Percentiles rank a stretch among this genome's conserved stretches.
Evolutionary conservation across 208 protist genomes (phyloP).

Genomic region (Leishmania gerbilli): DNA sequence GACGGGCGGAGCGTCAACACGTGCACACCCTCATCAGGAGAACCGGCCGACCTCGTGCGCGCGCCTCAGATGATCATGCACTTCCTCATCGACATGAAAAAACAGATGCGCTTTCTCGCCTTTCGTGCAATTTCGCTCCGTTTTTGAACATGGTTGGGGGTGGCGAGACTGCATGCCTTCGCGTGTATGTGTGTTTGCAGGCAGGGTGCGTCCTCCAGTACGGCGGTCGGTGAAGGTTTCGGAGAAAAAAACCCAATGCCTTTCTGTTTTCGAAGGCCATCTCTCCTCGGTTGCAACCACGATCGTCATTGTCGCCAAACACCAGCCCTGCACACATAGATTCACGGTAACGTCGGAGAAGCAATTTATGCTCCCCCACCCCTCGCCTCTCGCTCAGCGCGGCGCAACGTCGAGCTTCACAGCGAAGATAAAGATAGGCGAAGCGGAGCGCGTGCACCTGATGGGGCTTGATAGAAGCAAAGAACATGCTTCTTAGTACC

Average conservation of each 20-base stretch:
- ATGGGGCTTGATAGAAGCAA: not conserved
- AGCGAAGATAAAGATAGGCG: not conserved
- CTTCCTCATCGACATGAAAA: not conserved
- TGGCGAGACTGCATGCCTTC: not conserved
- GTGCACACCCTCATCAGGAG: not conserved
- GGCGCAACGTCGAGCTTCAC: not conserved
- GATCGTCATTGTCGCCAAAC: not conserved
- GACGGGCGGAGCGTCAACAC: too few species aligned
- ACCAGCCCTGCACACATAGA: not conserved
- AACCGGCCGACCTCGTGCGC: not conserved
- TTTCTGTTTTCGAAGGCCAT: not conserved
- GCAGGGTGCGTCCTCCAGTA: not conserved
- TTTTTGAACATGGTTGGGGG: not conserved
- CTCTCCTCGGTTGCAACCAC: not conserved
- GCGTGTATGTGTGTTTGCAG: not conserved
- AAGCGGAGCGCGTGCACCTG: not conserved
- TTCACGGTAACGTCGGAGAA: not conserved
- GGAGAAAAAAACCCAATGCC: too few species aligned
- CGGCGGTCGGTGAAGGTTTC: not conserved
- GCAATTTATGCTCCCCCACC: not conserved
- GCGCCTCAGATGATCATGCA: not conserved
- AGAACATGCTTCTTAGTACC: not conserved
- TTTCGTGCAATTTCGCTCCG: not conserved
- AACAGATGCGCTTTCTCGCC: not conserved
- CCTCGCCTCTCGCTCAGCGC: not conserved